These are phyloP conservation scores for Solanum hybrid DNA, from an alignment of 305 asterid species.

Conservation along the genomic window DNA sequence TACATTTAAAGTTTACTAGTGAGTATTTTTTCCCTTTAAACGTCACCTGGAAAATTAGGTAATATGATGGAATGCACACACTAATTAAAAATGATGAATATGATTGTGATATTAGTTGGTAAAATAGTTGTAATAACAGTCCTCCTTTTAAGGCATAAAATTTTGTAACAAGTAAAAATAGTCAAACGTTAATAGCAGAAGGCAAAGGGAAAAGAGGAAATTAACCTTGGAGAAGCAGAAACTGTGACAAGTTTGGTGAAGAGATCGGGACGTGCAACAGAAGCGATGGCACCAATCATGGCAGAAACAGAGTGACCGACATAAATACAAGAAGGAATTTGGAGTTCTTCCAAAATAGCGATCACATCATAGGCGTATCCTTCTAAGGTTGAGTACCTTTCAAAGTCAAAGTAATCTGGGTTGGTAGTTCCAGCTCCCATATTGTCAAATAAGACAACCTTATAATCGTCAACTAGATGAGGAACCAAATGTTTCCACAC, in stretches of 20 bases:
- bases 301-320: slow-evolving; percentile 90
- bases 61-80: background rate
- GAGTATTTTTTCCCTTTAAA: background rate
- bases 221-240: slow-evolving; percentile 65
- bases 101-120: background rate
- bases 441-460: slow-evolving; percentile 56
- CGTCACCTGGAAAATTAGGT: background rate
- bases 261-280: slow-evolving; percentile 65
- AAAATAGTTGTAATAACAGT: background rate
- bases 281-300: slow-evolving; percentile 70
- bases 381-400: slow-evolving; percentile 54
- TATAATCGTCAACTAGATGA: slow-evolving; percentile 52
- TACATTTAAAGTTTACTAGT: background rate
- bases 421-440: slow-evolving; percentile 93
- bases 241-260: slow-evolving; percentile 54
- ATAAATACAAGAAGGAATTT: slow-evolving; percentile 37
- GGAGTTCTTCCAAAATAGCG: slow-evolving; percentile 63
- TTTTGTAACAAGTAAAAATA: background rate
- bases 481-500: slow-evolving; percentile 83
- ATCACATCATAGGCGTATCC: slow-evolving; percentile 71
- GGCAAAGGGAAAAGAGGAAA: background rate
- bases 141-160: background rate
- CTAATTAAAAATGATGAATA: background rate
- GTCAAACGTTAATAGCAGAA: background rate
- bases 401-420: slow-evolving; percentile 81